phyloP scores from a whole-genome alignment of 179 eudicot species.

The Actinidia arguta region DNA sequence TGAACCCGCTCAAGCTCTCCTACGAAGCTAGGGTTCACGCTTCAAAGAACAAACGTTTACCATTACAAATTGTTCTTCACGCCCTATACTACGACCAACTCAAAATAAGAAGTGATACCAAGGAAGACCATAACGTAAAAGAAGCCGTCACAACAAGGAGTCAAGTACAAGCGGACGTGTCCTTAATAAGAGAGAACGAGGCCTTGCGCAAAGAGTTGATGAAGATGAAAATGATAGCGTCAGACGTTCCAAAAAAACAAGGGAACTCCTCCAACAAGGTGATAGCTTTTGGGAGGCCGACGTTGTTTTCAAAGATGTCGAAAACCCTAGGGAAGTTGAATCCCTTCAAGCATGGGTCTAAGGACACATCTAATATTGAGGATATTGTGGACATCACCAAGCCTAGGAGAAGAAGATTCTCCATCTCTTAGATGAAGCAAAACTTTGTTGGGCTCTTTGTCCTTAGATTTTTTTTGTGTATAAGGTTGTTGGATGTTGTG shows the following conservation, averaged over 20 bases:
- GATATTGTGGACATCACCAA: slow-evolving; percentile 78
- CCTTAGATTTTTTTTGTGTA: neutral
- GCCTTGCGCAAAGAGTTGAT: slow-evolving; percentile 63
- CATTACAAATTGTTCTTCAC: slow-evolving; percentile 87
- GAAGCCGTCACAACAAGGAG: slow-evolving; percentile 43
- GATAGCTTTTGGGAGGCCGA: slow-evolving; percentile 39
- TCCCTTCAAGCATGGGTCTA: slow-evolving; percentile 94
- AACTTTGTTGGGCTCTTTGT: neutral
- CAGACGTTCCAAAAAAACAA: slow-evolving; percentile 49
- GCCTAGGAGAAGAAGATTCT: slow-evolving; percentile 94
- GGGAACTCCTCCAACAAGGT: slow-evolving; percentile 34
- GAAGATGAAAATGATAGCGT: slow-evolving; percentile 85
- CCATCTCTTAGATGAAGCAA: slow-evolving; percentile 52
- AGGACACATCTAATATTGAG: slow-evolving; percentile 78
- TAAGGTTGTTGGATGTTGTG: neutral
- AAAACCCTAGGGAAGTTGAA: slow-evolving; percentile 87
- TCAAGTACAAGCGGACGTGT: slow-evolving; percentile 64
- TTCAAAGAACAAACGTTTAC: slow-evolving; percentile 93
- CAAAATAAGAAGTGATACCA: slow-evolving; percentile 71
- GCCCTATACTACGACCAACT: slow-evolving; percentile 91
- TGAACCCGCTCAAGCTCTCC: slow-evolving; percentile 90
- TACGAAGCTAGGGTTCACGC: slow-evolving; percentile 93
- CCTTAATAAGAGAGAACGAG: slow-evolving; percentile 80
- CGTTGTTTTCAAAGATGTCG: slow-evolving; percentile 88
- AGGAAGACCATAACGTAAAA: slow-evolving; percentile 15